Percentiles rank a stretch among this genome's conserved stretches.
Conservation (phyloP, 2,329 filamentous ascomycete genomes). For the Penicillium crustosum region DNA sequence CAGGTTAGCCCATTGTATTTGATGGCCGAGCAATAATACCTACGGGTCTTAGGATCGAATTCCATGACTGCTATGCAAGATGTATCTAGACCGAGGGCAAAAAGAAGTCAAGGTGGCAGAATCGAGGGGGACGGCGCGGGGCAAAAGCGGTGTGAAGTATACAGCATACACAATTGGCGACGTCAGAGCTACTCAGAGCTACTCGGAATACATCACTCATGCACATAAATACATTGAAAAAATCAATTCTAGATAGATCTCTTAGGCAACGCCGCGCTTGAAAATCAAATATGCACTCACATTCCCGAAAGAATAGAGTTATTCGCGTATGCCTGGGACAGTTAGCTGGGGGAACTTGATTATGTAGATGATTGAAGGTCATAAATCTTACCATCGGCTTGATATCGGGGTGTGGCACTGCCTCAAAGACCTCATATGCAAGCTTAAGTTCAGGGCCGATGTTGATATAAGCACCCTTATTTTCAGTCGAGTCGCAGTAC, state of each 20-base stretch:
- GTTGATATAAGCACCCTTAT: conserved; percentile 98
- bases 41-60: conserved; percentile 71
- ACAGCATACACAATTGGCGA: neutral
- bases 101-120: conserved; percentile 16
- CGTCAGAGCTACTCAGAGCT: conserved; percentile 7
- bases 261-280: conserved; percentile 27
- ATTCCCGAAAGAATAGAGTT: conserved; percentile 76
- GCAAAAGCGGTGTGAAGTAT: conserved; percentile 20
- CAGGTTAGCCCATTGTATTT: conserved; percentile 9
- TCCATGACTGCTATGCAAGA: conserved; percentile 57
- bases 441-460: conserved; percentile 89
- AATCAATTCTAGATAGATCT: conserved; percentile 22
- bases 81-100: conserved; percentile 13
- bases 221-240: conserved; percentile 20
- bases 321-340: conserved; percentile 71
- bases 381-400: conserved; percentile 70
- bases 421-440: conserved; percentile 89
- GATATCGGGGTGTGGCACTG: conserved; percentile 92
- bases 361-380: neutral
- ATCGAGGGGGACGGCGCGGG: conserved; percentile 20
- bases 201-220: conserved; percentile 6
- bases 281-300: conserved; percentile 45
- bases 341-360: conserved; percentile 9
- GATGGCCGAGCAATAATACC: conserved; percentile 31
- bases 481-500: conserved; percentile 97